Evolutionary conservation across 768 basidiomycete species (phyloP).

Genomic region (Favolaschia claudopus): DNA sequence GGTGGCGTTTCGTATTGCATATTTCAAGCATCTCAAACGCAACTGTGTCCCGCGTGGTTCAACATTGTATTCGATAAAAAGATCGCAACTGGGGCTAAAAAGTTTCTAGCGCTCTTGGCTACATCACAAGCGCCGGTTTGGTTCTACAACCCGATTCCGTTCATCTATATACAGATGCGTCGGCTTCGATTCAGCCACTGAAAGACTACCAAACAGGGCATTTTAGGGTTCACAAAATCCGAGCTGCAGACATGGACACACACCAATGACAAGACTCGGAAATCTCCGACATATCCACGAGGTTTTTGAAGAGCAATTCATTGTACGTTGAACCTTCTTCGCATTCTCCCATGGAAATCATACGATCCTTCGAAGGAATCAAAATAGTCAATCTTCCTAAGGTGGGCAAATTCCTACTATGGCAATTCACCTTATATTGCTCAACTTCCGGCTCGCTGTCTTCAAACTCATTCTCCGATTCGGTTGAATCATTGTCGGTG

Average conservation of each 20-base stretch:
- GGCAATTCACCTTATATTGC: neutral
- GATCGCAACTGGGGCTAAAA: too few relatives aligned
- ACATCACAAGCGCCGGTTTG: too few relatives aligned
- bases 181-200: neutral
- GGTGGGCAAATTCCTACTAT: too few relatives aligned
- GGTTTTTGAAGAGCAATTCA: neutral
- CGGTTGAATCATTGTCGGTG: neutral
- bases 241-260: neutral
- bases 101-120: too few relatives aligned
- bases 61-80: too few relatives aligned
- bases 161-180: too few relatives aligned
- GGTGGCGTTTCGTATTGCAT: too few relatives aligned
- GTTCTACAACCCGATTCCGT: too few relatives aligned
- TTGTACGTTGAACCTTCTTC: conserved; percentile 1
- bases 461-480: conserved; percentile 10
- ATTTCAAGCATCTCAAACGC: too few relatives aligned
- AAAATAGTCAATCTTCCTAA: too few relatives aligned
- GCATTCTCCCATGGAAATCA: neutral
- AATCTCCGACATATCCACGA: conserved; percentile 15
- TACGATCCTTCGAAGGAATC: neutral
- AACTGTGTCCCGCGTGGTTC: too few relatives aligned
- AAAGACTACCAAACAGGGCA: neutral
- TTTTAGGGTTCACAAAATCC: neutral
- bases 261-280: neutral
- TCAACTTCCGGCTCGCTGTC: conserved; percentile 1